Percentiles rank a stretch among this genome's conserved stretches.
Evolutionary conservation across 169 alveolate genomes (phyloP).

Genomic region (Plasmodium gonderi): DNA sequence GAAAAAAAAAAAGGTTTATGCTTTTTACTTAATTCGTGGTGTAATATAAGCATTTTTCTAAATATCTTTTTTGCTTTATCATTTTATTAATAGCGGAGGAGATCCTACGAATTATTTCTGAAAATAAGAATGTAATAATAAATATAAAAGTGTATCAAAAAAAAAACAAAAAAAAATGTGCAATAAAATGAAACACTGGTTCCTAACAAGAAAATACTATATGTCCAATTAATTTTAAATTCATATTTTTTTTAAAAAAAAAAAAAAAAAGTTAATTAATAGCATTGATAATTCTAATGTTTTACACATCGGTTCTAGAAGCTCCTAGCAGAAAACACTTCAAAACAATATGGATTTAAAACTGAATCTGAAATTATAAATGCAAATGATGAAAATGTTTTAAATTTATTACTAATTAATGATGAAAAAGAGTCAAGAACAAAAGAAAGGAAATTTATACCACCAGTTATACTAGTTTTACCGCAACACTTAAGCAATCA

Average conservation of each 20-base stretch:
- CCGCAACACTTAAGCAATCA: conserved; percentile 49
- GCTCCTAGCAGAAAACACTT: conserved; percentile 8
- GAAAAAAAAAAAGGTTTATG: neutral
- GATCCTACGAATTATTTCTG: conserved; percentile 28
- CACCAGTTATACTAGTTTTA: conserved; percentile 43
- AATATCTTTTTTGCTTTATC: neutral
- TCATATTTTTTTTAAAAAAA: neutral
- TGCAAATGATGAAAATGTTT: conserved; percentile 60
- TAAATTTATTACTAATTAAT: conserved; percentile 25
- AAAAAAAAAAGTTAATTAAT: neutral
- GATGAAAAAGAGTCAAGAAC: neutral
- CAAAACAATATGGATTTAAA: neutral
- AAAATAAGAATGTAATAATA: conserved; percentile 25
- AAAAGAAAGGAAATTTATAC: neutral
- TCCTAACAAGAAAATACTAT: neutral
- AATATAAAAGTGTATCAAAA: neutral
- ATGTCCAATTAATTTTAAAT: neutral
- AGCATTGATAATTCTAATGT: neutral
- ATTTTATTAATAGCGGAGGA: conserved; percentile 37
- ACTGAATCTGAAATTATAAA: conserved; percentile 29
- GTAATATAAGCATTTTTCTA: neutral
- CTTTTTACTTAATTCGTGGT: neutral
- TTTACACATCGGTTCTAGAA: neutral
- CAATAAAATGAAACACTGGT: neutral
- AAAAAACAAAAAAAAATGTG: neutral